These are phyloP conservation scores for Hypomyces rosellus DNA, from an alignment of 2,329 filamentous ascomycete genomes.

Conservation along the genomic window DNA sequence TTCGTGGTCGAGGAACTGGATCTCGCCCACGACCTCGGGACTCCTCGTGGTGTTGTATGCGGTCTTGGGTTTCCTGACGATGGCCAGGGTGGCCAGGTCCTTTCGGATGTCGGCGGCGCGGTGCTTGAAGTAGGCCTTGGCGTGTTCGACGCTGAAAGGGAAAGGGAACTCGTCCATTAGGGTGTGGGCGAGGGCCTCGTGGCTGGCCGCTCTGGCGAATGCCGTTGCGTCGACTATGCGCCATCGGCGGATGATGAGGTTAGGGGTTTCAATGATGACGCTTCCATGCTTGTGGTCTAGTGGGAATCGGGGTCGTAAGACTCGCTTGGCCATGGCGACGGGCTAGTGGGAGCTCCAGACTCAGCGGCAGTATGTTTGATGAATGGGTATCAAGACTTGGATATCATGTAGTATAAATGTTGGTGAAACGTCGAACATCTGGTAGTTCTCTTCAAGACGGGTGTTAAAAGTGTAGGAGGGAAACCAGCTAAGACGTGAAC, in stretches of 20 bases:
- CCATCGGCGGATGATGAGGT: slow-evolving; percentile 36
- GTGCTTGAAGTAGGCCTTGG: slow-evolving; percentile 29
- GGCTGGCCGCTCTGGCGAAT: slow-evolving; percentile 31
- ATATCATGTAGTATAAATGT: too few relatives aligned
- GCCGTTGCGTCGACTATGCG: slow-evolving; percentile 30
- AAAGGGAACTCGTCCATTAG: slow-evolving; percentile 40
- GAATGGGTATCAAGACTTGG: too few relatives aligned
- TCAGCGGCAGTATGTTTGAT: background rate
- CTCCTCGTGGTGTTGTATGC: slow-evolving; percentile 19
- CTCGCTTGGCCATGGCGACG: slow-evolving; percentile 2
- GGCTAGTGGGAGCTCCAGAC: background rate
- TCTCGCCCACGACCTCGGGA: slow-evolving; percentile 30
- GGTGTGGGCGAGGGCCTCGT: slow-evolving; percentile 28
- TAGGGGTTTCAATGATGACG: slow-evolving; percentile 23
- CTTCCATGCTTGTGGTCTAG: slow-evolving; percentile 23
- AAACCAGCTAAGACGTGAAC: too few relatives aligned
- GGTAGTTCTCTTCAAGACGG: too few relatives aligned
- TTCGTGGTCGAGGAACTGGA: slow-evolving; percentile 26
- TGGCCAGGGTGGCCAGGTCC: slow-evolving; percentile 27
- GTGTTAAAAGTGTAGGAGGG: too few relatives aligned
- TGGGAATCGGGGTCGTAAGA: slow-evolving; percentile 18
- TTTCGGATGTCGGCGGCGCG: slow-evolving; percentile 14
- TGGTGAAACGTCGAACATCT: too few relatives aligned
- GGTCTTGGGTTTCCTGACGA: slow-evolving; percentile 25
- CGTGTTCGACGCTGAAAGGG: slow-evolving; percentile 38